Evolutionary conservation across 2,329 filamentous ascomycete genomes (phyloP).

Genomic region (Penicillium sp.): DNA sequence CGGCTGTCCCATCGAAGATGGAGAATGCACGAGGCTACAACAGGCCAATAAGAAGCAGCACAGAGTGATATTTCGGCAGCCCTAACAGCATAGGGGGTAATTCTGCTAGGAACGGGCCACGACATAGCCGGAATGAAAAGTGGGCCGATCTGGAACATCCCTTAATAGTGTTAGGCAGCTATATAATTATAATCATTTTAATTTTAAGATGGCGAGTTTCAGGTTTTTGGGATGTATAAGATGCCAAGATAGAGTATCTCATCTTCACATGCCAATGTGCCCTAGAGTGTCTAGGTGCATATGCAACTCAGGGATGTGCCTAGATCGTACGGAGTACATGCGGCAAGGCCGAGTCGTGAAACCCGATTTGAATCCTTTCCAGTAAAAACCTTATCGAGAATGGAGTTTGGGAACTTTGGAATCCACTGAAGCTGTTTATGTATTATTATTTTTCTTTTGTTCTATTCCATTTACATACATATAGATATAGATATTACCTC

Average conservation of each 20-base stretch:
- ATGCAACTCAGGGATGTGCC: not conserved
- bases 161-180: constrained; percentile 2
- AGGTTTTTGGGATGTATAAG: not conserved
- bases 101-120: constrained; percentile 21
- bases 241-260: not conserved
- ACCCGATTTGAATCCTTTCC: not conserved
- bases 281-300: not conserved
- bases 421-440: not conserved
- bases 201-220: not conserved
- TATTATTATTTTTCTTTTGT: no score
- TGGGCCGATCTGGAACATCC: constrained; percentile 17
- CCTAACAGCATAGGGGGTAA: constrained; percentile 11
- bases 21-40: not conserved
- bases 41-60: not conserved
- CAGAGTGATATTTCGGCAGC: constrained; percentile 6
- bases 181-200: not conserved
- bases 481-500: not conserved
- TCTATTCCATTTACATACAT: no score
- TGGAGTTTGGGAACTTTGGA: not conserved
- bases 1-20: not conserved
- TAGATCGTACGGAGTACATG: not conserved
- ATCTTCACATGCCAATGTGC: not conserved
- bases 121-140: constrained; percentile 21
- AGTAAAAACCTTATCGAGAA: not conserved
- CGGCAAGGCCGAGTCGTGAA: not conserved